Percentiles rank a stretch among this genome's conserved stretches.
Evolutionary conservation across 1,284 basidiomycete genomes (phyloP).

Genomic region (Golubevia sp.): DNA sequence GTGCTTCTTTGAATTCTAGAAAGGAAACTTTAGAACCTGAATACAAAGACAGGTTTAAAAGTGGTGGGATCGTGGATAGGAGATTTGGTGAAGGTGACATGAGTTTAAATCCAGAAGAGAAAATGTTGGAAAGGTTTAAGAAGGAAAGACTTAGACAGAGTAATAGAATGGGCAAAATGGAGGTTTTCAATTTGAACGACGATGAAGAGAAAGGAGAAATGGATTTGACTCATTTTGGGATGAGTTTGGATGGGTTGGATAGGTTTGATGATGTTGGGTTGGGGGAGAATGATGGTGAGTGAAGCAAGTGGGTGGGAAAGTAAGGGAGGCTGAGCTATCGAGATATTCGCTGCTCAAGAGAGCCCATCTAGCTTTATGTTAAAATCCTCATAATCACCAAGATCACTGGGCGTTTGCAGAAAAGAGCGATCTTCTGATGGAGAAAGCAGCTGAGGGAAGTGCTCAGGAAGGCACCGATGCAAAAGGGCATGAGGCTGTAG

Average conservation of each 20-base stretch:
- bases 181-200: conserved; percentile 84
- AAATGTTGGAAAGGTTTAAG: conserved; percentile 96
- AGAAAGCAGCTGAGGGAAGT: too few relatives aligned
- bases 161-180: conserved; percentile 71
- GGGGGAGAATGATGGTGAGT: conserved; percentile 21
- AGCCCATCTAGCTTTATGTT: too few relatives aligned
- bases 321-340: too few relatives aligned
- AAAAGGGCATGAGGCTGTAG: too few relatives aligned
- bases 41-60: conserved; percentile 73
- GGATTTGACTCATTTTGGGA: conserved; percentile 60
- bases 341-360: too few relatives aligned
- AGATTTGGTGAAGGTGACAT: conserved; percentile 96
- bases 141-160: conserved; percentile 67
- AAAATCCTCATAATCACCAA: too few relatives aligned
- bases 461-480: too few relatives aligned
- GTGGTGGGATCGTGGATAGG: conserved; percentile 87
- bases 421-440: too few relatives aligned
- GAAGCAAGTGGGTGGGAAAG: conserved; percentile 20
- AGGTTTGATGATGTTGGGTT: conserved; percentile 58
- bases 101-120: conserved; percentile 86
- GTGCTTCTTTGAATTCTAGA: conserved; percentile 1
- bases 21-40: conserved; percentile 80
- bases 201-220: conserved; percentile 63
- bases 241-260: conserved; percentile 54
- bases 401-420: too few relatives aligned